Evolutionary conservation across 2,329 filamentous ascomycete species (phyloP), one percentile per base, ranked within the genome.

Genomic region (Ceratocystis alfenasii): DNA sequence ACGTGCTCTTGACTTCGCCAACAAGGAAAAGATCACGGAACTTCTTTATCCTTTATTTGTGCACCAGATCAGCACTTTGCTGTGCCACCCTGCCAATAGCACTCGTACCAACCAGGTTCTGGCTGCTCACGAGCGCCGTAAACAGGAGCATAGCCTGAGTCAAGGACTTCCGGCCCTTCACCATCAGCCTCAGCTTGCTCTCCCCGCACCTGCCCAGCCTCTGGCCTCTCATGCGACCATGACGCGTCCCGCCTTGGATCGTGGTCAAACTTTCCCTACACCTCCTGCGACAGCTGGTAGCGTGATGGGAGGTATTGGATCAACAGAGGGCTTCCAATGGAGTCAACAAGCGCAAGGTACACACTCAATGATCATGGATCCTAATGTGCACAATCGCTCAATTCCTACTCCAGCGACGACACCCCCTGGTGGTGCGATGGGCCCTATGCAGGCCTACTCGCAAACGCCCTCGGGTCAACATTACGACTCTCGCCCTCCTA

Each of bases 1-100:
- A 71, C 87, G 94, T 70, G 94, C 94, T n/a, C 79, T 99, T 65
- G 94, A 97, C 72, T 97, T 99, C 74, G 94, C 94, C 70, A 99
- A 99, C 79, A 97, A 96, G 81, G 94, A 99, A 77, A 97, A 97
- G 78, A 99, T 97, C 69, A 97, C 94, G 0, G 93, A 97, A 76
- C 79, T 92, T 61, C 79, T 97, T 65, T 99, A 97, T 75, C 94
- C 94, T 64, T 80, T 99, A 62, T 99, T 99, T 74, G 94, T 97
- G 48, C 92, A 97, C 76, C 95, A 97, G 76, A 97, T 97, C 74
- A 90, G 90, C 68, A 88, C 90, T 67, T 81, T 97, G 69, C 83
- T 97, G 62, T 97, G 96, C 75, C 93, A 97, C 74, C 93, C 94
- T 0, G 87, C 89, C 50, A 96, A 96, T 74, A 88, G 91, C 73